These are phyloP conservation scores for Coleophoma cylindrospora DNA, from an alignment of 2,329 filamentous ascomycete genomes.

Conservation along the genomic window DNA sequence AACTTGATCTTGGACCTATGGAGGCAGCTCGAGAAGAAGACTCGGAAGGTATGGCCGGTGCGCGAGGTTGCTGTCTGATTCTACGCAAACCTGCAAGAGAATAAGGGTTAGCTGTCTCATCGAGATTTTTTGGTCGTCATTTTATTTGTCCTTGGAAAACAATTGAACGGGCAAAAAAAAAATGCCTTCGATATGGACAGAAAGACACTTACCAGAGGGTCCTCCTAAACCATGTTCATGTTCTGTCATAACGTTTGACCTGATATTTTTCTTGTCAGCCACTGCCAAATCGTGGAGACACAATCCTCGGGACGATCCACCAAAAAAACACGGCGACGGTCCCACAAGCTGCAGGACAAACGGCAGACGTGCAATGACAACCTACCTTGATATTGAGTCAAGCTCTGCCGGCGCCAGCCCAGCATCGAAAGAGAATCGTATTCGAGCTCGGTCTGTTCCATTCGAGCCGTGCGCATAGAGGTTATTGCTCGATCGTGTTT, in stretches of 20 bases:
- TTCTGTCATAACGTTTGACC: slow-evolving; percentile 77
- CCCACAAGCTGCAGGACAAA: no score
- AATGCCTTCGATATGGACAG: no score
- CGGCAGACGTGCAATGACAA: slow-evolving; percentile 9
- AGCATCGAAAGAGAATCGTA: slow-evolving; percentile 75
- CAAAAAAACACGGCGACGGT: no score
- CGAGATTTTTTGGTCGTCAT: no score
- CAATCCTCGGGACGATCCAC: slow-evolving; percentile 6
- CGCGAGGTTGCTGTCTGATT: slow-evolving; percentile 80
- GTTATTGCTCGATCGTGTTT: slow-evolving; percentile 63
- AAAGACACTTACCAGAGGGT: no score
- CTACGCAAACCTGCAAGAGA: slow-evolving; percentile 76
- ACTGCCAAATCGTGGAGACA: slow-evolving; percentile 7
- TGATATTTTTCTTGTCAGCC: slow-evolving; percentile 30
- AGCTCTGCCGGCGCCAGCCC: slow-evolving; percentile 52
- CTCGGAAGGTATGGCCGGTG: slow-evolving; percentile 58
- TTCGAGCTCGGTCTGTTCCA: slow-evolving; percentile 50
- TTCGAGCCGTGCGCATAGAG: slow-evolving; percentile 29
- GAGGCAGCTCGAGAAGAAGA: slow-evolving; percentile 58
- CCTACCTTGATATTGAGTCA: slow-evolving; percentile 72
- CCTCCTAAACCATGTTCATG: slow-evolving; percentile 78
- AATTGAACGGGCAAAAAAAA: no score
- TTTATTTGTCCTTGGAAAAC: no score
- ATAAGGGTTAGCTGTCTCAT: no score
- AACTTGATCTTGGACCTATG: slow-evolving; percentile 59